Evolutionary conservation across 495 filamentous ascomycete genomes (phyloP).

Genomic region (Aspergillus coremiiformis): DNA sequence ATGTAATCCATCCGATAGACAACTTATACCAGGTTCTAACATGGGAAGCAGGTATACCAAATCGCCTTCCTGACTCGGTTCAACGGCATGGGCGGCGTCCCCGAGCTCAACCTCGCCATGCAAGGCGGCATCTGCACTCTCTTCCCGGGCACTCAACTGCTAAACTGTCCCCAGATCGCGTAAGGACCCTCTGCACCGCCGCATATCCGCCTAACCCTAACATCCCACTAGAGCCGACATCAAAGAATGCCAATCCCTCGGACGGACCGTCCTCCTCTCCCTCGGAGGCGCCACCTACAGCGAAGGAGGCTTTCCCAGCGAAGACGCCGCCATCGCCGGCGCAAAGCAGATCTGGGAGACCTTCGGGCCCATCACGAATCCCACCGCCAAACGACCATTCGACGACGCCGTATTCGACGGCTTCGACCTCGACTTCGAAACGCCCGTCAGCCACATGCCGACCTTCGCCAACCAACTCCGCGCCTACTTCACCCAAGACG

Average conservation of each 20-base stretch:
- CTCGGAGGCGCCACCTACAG: constrained; percentile 58
- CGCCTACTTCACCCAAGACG: constrained; percentile 41
- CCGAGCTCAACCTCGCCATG: constrained; percentile 54
- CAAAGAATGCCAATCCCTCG: constrained; percentile 51
- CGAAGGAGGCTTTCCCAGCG: constrained; percentile 53
- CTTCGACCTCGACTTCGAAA: constrained; percentile 65
- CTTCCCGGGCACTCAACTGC: constrained; percentile 48
- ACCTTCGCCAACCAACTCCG: constrained; percentile 51
- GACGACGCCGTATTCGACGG: constrained; percentile 60
- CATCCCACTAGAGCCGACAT: constrained; percentile 45
- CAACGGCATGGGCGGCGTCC: constrained; percentile 41
- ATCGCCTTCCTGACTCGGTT: constrained; percentile 55
- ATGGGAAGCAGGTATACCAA: constrained; percentile 44
- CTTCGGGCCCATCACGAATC: constrained; percentile 47
- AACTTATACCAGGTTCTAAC: too few species aligned
- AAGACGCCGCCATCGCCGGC: constrained; percentile 44
- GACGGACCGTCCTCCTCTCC: constrained; percentile 62
- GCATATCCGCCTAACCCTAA: constrained; percentile 9
- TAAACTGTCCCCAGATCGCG: constrained; percentile 58
- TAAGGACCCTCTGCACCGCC: constrained; percentile 19
- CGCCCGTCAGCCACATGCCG: constrained; percentile 40
- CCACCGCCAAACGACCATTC: constrained; percentile 48
- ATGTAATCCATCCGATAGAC: too few species aligned
- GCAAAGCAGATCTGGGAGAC: constrained; percentile 59
- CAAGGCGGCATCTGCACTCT: constrained; percentile 49